Percentiles rank a stretch among this genome's conserved stretches.
These are phyloP conservation scores for Musa schizocarpa DNA, from an alignment of 176 grass and related monocot genomes.

Conservation along the genomic window DNA sequence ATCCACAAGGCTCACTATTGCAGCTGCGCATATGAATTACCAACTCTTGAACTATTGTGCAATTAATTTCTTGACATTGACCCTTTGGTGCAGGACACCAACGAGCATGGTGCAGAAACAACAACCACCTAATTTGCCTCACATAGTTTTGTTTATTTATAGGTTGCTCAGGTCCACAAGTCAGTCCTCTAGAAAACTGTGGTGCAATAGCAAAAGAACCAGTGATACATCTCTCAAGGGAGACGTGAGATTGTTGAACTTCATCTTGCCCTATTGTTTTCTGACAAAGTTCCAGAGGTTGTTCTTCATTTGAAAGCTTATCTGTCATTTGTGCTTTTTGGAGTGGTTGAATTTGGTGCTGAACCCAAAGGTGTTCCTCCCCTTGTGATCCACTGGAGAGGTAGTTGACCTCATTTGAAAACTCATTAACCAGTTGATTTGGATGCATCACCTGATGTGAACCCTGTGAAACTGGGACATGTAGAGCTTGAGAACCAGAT, in stretches of 20 bases:
- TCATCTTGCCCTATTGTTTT: conserved; percentile 39
- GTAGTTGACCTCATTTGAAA: neutral
- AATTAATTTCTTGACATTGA: conserved; percentile 62
- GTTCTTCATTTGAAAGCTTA: conserved; percentile 50
- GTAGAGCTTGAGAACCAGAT: neutral
- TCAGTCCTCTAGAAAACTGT: conserved; percentile 9
- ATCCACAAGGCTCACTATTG: conserved; percentile 46
- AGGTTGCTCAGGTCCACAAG: conserved; percentile 30
- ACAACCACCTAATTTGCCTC: conserved; percentile 69
- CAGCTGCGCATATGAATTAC: conserved; percentile 65
- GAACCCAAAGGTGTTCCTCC: conserved; percentile 28
- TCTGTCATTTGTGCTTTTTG: conserved; percentile 14
- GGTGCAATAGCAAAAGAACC: conserved; percentile 5
- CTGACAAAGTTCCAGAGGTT: conserved; percentile 53
- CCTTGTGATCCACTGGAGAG: conserved; percentile 1
- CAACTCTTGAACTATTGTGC: conserved; percentile 63
- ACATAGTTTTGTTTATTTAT: conserved; percentile 43
- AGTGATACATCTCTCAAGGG: conserved; percentile 40
- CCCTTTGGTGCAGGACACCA: conserved; percentile 55
- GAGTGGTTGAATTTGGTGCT: conserved; percentile 36
- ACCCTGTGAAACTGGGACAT: neutral
- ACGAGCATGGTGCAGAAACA: conserved; percentile 75
- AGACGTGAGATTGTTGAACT: conserved; percentile 28
- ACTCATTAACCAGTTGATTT: neutral
- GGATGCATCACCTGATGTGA: neutral